phyloP scores from a whole-genome alignment of 306 rosid species.

The Vigna radiata region DNA sequence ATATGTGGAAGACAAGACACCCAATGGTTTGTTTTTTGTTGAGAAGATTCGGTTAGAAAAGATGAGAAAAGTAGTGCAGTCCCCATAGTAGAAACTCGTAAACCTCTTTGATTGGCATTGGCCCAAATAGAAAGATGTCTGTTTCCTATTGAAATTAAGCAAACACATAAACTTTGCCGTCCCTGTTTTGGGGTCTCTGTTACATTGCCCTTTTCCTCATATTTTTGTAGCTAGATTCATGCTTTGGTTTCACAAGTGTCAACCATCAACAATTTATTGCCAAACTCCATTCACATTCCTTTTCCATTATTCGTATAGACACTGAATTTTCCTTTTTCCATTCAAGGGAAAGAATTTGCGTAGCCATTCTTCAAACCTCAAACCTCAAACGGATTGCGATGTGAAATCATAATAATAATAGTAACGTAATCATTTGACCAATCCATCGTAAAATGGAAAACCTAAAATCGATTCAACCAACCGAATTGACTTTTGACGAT shows the following conservation, averaged over 20 bases:
- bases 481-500: slow-evolving; percentile 30
- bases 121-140: slow-evolving; percentile 30
- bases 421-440: slow-evolving; percentile 46
- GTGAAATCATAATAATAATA: slow-evolving; percentile 20
- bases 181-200: slow-evolving; percentile 35
- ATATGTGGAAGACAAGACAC: slow-evolving; percentile 49
- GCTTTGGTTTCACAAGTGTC: slow-evolving; percentile 36
- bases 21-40: neutral
- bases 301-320: slow-evolving; percentile 31
- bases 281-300: neutral
- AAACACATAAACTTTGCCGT: slow-evolving; percentile 10
- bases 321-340: slow-evolving; percentile 24
- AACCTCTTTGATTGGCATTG: slow-evolving; percentile 26
- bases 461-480: slow-evolving; percentile 18
- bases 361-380: slow-evolving; percentile 31
- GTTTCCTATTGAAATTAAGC: slow-evolving; percentile 40
- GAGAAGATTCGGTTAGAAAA: slow-evolving; percentile 4
- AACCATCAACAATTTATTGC: slow-evolving; percentile 20
- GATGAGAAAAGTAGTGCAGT: slow-evolving; percentile 33
- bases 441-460: slow-evolving; percentile 40
- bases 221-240: slow-evolving; percentile 11
- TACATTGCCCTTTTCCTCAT: neutral
- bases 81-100: slow-evolving; percentile 54
- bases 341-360: slow-evolving; percentile 41
- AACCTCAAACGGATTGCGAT: slow-evolving; percentile 11